Percentiles rank a stretch among this genome's conserved stretches.
Conservation (phyloP, 441 rosid genomes). For the Euphorbia schlechtendalii region DNA sequence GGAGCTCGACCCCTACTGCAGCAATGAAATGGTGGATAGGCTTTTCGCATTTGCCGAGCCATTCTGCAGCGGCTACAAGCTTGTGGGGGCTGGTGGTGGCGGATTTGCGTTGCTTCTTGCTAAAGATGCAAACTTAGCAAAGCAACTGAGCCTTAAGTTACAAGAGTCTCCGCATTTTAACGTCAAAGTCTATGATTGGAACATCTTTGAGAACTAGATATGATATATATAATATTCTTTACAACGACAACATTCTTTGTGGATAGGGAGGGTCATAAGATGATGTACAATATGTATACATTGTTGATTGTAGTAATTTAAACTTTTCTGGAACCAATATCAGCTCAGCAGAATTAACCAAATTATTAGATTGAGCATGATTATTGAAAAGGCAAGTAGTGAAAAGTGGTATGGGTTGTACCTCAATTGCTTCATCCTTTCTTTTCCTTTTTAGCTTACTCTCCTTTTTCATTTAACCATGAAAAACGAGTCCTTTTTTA, state of each 20-base stretch:
- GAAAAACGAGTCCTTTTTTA: no score
- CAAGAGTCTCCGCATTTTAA: slow-evolving; percentile 41
- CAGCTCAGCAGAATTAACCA: no score
- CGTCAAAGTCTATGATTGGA: slow-evolving; percentile 63
- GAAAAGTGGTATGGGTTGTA: neutral
- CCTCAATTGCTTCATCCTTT: neutral
- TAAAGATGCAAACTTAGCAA: slow-evolving; percentile 46
- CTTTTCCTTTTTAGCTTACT: no score
- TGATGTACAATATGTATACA: neutral
- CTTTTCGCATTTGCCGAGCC: slow-evolving; percentile 61
- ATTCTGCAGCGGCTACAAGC: slow-evolving; percentile 85
- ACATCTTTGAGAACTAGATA: slow-evolving; percentile 26
- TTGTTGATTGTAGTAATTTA: no score
- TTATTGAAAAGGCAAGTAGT: no score
- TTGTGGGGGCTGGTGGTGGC: slow-evolving; percentile 94
- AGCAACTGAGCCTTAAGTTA: slow-evolving; percentile 40
- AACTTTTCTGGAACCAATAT: no score
- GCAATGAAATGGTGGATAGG: slow-evolving; percentile 76
- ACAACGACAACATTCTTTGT: neutral
- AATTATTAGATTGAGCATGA: neutral
- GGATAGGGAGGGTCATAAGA: neutral
- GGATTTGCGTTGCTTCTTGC: slow-evolving; percentile 65
- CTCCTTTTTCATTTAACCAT: no score
- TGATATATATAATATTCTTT: neutral
- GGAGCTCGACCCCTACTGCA: slow-evolving; percentile 91